Evolutionary conservation across 1,284 basidiomycete species (phyloP), one percentile per base, ranked within the genome.

Genomic region (Ceratobasidium sp.): DNA sequence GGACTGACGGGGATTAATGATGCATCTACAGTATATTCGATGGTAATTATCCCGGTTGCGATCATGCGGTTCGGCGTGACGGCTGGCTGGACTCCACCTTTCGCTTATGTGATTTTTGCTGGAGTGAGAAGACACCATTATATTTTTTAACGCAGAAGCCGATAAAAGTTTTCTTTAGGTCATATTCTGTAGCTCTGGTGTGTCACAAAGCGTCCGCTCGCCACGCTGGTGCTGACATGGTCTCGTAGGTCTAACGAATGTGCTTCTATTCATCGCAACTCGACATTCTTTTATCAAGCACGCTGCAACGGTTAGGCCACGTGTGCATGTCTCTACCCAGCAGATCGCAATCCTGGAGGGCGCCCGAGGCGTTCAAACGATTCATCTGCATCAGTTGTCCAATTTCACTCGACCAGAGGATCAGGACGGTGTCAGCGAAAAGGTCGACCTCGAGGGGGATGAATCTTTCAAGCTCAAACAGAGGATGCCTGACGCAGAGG

Each of bases 231-330:
- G 27, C 43, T 34, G n/a, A 13, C 63, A 37, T 7, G 19, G 13
- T 2, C 7, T 13, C 34, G 19, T 29, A 53, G 43, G 43, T 58
- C 39, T 69, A 43, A 58, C 51, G 27, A 69, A 69, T 22, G 66
- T 69, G 24, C 19, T 69, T 58, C 53, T 58, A 29, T 69, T 69
- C 24, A 69, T 58, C 24, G 53, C 37, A n/a, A 69, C 66, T 37
- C 51, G 66, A 31, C 66, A 58, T 58, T 69, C 66, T 6, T 69
- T 69, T 43, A 58, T 69, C 19, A 51, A 69, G 43, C 51, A 56
- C 31, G 66, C 58, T 9, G 66, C 66, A 9, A 29, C 53, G 13
- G 27, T 58, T 34, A 51, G 51, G 24, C 34, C 66, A 4, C 51
- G 53, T 19, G 34, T 69, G 29, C 66, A 69, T 46, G 53, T 69